phyloP scores from a whole-genome alignment of 768 basidiomycete species.

The Lactarius hengduanensis region DNA sequence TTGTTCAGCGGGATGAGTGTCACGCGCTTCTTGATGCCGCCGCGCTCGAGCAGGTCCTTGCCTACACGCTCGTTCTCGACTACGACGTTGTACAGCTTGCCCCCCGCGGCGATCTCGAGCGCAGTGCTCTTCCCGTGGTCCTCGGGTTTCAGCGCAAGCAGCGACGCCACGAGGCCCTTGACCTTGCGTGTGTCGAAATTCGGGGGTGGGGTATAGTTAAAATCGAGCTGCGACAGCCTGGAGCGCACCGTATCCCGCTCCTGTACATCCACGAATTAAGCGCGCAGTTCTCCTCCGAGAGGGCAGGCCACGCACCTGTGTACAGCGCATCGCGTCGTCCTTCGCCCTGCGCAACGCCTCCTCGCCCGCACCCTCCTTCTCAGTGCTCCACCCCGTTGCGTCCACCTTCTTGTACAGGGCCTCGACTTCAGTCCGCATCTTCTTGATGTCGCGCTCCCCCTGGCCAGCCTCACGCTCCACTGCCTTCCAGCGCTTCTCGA shows the following conservation, averaged over 20 bases:
- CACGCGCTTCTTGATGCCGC: slow-evolving; percentile 78
- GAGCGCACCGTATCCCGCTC: slow-evolving; percentile 66
- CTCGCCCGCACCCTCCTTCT: slow-evolving; percentile 64
- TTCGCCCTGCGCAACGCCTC: slow-evolving; percentile 50
- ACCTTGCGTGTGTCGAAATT: slow-evolving; percentile 84
- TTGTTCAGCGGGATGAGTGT: slow-evolving; percentile 94
- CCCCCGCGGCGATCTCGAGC: slow-evolving; percentile 89
- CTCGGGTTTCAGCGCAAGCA: slow-evolving; percentile 69
- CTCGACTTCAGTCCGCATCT: slow-evolving; percentile 57
- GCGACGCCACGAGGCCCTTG: slow-evolving; percentile 87
- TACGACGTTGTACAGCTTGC: slow-evolving; percentile 88
- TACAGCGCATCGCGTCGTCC: slow-evolving; percentile 51
- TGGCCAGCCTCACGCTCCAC: slow-evolving; percentile 84
- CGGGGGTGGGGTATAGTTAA: slow-evolving; percentile 78
- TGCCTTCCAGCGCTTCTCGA: slow-evolving; percentile 79
- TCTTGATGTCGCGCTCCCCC: slow-evolving; percentile 64
- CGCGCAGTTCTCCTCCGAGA: slow-evolving; percentile 1
- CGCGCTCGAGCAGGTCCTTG: slow-evolving; percentile 76
- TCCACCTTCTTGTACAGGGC: slow-evolving; percentile 51
- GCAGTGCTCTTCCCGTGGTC: slow-evolving; percentile 84
- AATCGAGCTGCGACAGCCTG: slow-evolving; percentile 69
- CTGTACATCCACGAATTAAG: slow-evolving; percentile 38
- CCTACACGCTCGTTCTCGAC: slow-evolving; percentile 90
- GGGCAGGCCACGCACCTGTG: slow-evolving; percentile 50
- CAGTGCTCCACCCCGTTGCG: slow-evolving; percentile 71